These are phyloP conservation scores for Hyphopichia homilentoma DNA, from an alignment of 805 yeast genomes.

Conservation along the genomic window DNA sequence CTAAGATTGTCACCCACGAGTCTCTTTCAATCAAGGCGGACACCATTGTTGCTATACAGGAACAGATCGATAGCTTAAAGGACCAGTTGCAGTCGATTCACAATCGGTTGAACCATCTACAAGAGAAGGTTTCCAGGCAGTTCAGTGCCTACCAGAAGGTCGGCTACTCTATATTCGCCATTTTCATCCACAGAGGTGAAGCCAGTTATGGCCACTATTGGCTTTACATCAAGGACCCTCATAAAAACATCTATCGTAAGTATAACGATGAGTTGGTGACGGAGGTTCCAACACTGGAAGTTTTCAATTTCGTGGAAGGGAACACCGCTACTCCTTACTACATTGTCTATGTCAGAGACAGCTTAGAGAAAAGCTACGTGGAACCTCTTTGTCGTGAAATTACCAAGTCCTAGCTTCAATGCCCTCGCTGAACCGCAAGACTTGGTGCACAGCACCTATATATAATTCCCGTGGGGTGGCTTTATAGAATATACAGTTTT, in stretches of 20 bases:
- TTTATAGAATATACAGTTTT: too few species aligned
- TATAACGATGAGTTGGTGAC: constrained; percentile 96
- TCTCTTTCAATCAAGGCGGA: constrained; percentile 36
- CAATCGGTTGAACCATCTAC: constrained; percentile 40
- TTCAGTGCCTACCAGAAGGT: constrained; percentile 57
- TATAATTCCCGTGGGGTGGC: too few species aligned
- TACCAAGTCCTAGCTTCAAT: constrained; percentile 1
- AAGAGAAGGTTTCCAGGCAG: constrained; percentile 50
- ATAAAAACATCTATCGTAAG: constrained; percentile 67
- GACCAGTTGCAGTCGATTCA: constrained; percentile 42
- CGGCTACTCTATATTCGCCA: constrained; percentile 84
- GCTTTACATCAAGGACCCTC: constrained; percentile 84
- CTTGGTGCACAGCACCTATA: too few species aligned
- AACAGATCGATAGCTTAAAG: constrained; percentile 45
- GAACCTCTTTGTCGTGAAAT: constrained; percentile 60
- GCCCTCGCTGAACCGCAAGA: too few species aligned
- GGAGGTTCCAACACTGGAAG: constrained; percentile 64
- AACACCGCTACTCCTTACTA: constrained; percentile 95
- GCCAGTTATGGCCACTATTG: constrained; percentile 97
- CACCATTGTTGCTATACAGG: constrained; percentile 46
- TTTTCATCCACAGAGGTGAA: constrained; percentile 92
- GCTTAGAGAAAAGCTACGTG: constrained; percentile 46
- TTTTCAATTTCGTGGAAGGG: constrained; percentile 59
- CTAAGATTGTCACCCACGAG: constrained; percentile 34
- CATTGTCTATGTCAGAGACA: constrained; percentile 75